Evolutionary conservation across 2,329 filamentous ascomycete species (phyloP), one percentile per base, ranked within the genome.

Genomic region (Fusarium buxicola): DNA sequence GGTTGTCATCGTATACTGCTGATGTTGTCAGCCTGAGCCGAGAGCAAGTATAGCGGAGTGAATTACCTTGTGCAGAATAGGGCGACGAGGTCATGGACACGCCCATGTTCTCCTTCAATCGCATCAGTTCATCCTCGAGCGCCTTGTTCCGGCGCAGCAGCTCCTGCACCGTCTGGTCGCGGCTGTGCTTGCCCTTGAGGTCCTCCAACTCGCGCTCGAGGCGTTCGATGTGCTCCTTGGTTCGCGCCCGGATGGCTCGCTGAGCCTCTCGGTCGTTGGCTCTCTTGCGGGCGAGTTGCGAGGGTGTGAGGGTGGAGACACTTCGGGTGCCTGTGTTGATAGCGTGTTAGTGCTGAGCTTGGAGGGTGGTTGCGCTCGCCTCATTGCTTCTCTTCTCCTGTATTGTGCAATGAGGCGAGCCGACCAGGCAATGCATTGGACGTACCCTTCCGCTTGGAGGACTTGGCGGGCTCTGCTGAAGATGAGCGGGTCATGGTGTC

Each of bases 201-300:
- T 94, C 90, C 52, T 88, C 84, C 59, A 96, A 89, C 68, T 90
- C 87, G 63, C 82, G 82, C 78, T 96, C 91, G 46, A 96, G 81
- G 18, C 82, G 82, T 73, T 95, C 92, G 70, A 96, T 96, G 74
- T 92, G 91, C 72, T 90, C 87, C 79, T 93, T 94, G 34, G 93
- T 96, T 69, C 93, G 86, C 75, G 93, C 91, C 45, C 93, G 84
- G 63, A 96, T 96, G 36, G 91, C 92, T 45, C 93, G 86, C 78
- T 97, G 93, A 36, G 93, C 93, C 77, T 96, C 92, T 60, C 93
- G 87, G 75, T 97, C 93, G 79, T 97, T 97, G 71, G 92, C 92
- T 64, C 94, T 85, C 81, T 97, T 97, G 76, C 93, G 91, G 27
- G 90, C 92, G 57, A 97, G 85, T 77, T 97, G 94, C 60, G 94